Base-by-base conservation (phyloP, 108 stramenopile species). In the Nitzschia sp. region DNA sequence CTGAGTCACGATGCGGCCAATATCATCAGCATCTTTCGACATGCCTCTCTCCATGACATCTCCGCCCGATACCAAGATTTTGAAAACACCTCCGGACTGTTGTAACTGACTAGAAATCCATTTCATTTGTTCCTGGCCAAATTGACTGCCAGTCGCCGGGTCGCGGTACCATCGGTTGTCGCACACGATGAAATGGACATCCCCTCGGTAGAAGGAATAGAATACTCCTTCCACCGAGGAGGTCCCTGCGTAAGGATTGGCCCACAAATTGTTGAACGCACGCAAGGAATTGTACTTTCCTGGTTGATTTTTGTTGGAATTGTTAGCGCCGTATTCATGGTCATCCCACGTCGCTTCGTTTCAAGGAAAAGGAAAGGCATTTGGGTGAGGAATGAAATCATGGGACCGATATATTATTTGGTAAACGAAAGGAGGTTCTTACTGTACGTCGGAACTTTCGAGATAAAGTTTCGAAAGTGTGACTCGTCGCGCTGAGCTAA, bases 301-400 rank as follows among this genome's bases (percentile, higher is more conserved):
- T 28, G 54, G 54, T 58, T 73, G 72, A 46, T 63, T 36, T 0
- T 35, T 23, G 13, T 58, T 25, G 25, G 63, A 60, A 58, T 73
- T 66, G 31, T 65, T 65, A 2, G 23, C 32, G 6, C 72, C 72
- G 34, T 73, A 73, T 47, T 73, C 72, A 63, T 73, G 73, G 41
- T 74, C 65, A 58, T 74, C 63, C 73, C 73, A 74, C 11, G 41
- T 44, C 1, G n/a, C n/a, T n/a, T n/a, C n/a, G n/a, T n/a, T n/a
- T n/a, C n/a, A n/a, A n/a, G n/a, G n/a, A n/a, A n/a, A n/a, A n/a
- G n/a, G n/a, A n/a, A n/a, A n/a, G n/a, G n/a, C n/a, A n/a, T n/a
- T n/a, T n/a, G n/a, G n/a, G n/a, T n/a, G n/a, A n/a, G n/a, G n/a
- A n/a, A n/a, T n/a, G n/a, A n/a, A n/a, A n/a, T n/a, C n/a, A n/a